Evolutionary conservation across 345 rosid species (phyloP).

Genomic region (Eucalyptus leucophloia): DNA sequence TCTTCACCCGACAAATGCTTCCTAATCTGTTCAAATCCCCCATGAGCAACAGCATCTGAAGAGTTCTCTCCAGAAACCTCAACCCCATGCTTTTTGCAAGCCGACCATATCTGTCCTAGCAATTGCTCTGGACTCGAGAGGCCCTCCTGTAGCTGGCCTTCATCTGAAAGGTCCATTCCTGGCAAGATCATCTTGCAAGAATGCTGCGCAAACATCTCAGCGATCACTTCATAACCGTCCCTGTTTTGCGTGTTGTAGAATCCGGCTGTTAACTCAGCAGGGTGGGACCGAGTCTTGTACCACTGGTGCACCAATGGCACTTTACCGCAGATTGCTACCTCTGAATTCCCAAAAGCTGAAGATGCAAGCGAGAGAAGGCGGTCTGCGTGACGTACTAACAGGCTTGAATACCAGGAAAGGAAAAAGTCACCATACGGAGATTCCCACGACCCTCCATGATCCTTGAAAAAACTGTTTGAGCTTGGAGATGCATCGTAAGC

Average conservation of each 20-base stretch:
- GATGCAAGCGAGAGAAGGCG: conserved; percentile 61
- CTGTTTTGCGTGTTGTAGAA: conserved; percentile 44
- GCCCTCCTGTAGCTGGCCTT: conserved; percentile 27
- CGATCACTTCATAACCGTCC: conserved; percentile 52
- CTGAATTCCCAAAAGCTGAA: conserved; percentile 20
- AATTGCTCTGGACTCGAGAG: conserved; percentile 59
- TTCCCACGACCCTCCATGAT: conserved; percentile 79
- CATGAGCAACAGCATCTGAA: conserved; percentile 10
- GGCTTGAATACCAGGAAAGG: conserved; percentile 77
- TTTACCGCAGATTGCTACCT: conserved; percentile 38
- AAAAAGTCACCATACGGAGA: conserved; percentile 74
- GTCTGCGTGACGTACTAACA: conserved; percentile 60
- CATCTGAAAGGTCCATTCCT: conserved; percentile 76
- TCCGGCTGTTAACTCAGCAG: conserved; percentile 78
- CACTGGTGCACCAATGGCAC: conserved; percentile 65
- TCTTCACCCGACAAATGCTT: conserved; percentile 29
- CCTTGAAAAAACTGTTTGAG: conserved; percentile 51
- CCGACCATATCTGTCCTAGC: conserved; percentile 37
- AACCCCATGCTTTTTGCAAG: conserved; percentile 58
- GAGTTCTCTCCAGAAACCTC: conserved; percentile 70
- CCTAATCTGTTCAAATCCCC: conserved; percentile 55
- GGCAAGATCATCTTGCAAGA: conserved; percentile 80
- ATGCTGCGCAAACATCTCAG: conserved; percentile 55
- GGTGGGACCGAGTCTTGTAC: conserved; percentile 59
- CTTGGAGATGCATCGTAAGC: conserved; percentile 37